These are phyloP conservation scores for Penicillium alfredii DNA, from an alignment of 495 filamentous ascomycete genomes.

Conservation along the genomic window DNA sequence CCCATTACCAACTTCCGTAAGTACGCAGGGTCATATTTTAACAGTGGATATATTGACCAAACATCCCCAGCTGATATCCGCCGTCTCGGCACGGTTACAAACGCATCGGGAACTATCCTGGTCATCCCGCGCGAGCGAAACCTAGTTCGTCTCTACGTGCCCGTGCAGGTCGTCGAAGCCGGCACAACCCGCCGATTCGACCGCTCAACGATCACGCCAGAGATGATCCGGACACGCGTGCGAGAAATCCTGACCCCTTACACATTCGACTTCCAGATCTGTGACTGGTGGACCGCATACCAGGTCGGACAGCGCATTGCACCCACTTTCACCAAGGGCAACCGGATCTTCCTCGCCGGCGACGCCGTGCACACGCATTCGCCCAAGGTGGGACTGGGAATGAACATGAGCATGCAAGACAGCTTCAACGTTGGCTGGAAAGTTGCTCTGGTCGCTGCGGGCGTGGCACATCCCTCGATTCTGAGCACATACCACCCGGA, in stretches of 20 bases:
- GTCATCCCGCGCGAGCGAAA: conserved; percentile 62
- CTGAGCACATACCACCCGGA: conserved; percentile 70
- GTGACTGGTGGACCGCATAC: conserved; percentile 57
- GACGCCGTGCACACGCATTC: conserved; percentile 57
- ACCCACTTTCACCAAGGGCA: conserved; percentile 48
- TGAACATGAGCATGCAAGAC: conserved; percentile 67
- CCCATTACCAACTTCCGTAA: conserved; percentile 61
- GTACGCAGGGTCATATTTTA: conserved; percentile 61
- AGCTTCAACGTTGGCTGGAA: conserved; percentile 78
- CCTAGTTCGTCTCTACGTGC: conserved; percentile 63
- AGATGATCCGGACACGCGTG: conserved; percentile 53
- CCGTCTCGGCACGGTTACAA: too few species aligned
- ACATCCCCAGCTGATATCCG: too few species aligned
- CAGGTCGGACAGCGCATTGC: conserved; percentile 64
- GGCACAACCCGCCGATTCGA: conserved; percentile 27
- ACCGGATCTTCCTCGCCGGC: conserved; percentile 60
- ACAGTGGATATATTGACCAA: too few species aligned
- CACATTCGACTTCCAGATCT: conserved; percentile 52
- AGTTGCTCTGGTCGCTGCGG: conserved; percentile 59
- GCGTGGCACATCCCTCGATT: conserved; percentile 48
- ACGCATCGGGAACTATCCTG: too few species aligned
- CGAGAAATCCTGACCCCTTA: conserved; percentile 57
- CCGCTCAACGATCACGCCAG: conserved; percentile 51
- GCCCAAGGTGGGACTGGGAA: conserved; percentile 70
- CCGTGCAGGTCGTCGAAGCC: conserved; percentile 47